Percentiles rank a stretch among this genome's conserved stretches.
phyloP scores from a whole-genome alignment of 2,329 filamentous ascomycete genomes.

The Colletotrichum sp. region DNA sequence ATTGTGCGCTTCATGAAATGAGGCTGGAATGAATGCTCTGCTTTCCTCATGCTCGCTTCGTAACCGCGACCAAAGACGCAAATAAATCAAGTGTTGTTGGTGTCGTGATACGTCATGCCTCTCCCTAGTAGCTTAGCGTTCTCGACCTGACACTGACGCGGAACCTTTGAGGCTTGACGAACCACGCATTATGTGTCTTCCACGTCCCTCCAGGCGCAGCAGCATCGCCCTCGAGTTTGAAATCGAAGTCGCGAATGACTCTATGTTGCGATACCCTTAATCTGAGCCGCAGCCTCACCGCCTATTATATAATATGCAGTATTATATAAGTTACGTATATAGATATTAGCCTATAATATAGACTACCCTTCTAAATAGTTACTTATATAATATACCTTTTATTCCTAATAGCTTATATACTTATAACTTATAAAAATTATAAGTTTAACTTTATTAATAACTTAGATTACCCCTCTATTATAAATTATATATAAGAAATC shows the following conservation, averaged over 20 bases:
- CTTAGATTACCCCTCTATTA: too few relatives aligned
- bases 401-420: too few relatives aligned
- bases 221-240: constrained; percentile 27
- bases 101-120: neutral
- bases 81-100: neutral
- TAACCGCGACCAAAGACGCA: neutral
- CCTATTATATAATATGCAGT: too few relatives aligned
- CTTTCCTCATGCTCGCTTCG: neutral
- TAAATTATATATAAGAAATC: too few relatives aligned
- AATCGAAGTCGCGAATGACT: constrained; percentile 36
- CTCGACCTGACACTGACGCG: constrained; percentile 27
- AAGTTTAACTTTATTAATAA: too few relatives aligned
- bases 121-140: neutral
- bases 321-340: too few relatives aligned
- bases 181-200: constrained; percentile 43
- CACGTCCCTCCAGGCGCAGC: constrained; percentile 24
- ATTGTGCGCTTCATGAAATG: neutral
- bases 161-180: constrained; percentile 47
- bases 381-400: too few relatives aligned
- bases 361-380: too few relatives aligned
- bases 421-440: too few relatives aligned
- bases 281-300: too few relatives aligned
- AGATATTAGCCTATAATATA: too few relatives aligned
- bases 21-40: neutral
- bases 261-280: too few relatives aligned